Evolutionary conservation across 2,329 filamentous ascomycete species (phyloP).

Genomic region (Xylariaceae sp.): DNA sequence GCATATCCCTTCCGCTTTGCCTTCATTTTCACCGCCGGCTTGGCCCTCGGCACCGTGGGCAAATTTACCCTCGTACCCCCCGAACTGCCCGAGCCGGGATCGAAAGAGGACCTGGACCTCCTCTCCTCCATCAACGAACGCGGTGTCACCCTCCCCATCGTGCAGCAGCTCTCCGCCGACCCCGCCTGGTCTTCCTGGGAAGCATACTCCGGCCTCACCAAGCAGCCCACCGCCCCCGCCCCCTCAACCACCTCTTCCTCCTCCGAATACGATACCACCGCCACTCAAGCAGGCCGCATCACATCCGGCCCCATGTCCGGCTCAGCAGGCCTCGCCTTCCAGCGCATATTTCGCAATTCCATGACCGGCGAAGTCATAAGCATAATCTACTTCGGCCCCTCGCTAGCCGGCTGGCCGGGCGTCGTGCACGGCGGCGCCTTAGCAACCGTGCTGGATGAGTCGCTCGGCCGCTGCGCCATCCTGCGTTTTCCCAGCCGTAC

Average conservation of each 20-base stretch:
- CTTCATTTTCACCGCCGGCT: no score
- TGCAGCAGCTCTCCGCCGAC: slow-evolving; percentile 43
- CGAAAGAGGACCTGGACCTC: slow-evolving; percentile 39
- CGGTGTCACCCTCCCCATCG: slow-evolving; percentile 45
- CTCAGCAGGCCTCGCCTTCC: slow-evolving; percentile 42
- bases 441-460: slow-evolving; percentile 67
- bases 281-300: slow-evolving; percentile 38
- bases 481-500: slow-evolving; percentile 43
- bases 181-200: slow-evolving; percentile 39
- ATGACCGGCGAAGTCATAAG: slow-evolving; percentile 54
- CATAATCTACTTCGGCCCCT: slow-evolving; percentile 66
- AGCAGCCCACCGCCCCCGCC: not conserved
- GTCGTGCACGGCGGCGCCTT: slow-evolving; percentile 68
- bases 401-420: slow-evolving; percentile 64
- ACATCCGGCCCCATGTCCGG: slow-evolving; percentile 42
- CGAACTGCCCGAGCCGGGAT: slow-evolving; percentile 36
- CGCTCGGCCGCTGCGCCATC: slow-evolving; percentile 59
- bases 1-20: no score
- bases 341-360: slow-evolving; percentile 62
- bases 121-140: slow-evolving; percentile 38
- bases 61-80: slow-evolving; percentile 44
- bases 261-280: slow-evolving; percentile 41
- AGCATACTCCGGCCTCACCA: slow-evolving; percentile 33
- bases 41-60: no score
- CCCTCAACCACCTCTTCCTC: slow-evolving; percentile 10